Evolutionary conservation across 805 yeast genomes (phyloP), one percentile per base, ranked within the genome.

Genomic region (Saturnispora diversa): DNA sequence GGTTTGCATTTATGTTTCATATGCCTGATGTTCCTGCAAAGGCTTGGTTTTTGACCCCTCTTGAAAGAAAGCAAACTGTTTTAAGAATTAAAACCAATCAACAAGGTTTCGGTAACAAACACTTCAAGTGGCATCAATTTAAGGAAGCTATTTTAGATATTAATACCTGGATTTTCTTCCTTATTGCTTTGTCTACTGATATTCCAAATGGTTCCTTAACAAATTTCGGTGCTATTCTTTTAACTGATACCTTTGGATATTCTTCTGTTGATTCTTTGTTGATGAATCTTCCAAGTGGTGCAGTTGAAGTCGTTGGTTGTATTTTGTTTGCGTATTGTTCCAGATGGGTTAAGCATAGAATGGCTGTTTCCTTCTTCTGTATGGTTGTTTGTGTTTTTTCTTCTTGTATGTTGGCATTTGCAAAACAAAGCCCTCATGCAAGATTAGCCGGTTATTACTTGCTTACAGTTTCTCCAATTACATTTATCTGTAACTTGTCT

Each of bases 161-260:
- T 27, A 69, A 70, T 50, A 66, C 72, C 4, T 76, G 75, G 71
- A 47, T 70, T 19, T 62, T 66, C 53, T 68, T 74, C 35, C 60
- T 64, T 49, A 68, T 73, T 50, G 52, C 62, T 10, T 59, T 69
- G 39, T 67, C 68, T 17, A 51, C 70, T 24, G 56, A 68, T 39
- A 66, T 79, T 47, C 81, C 82, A 38, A 74, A 75, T 49, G 83
- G 82, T 50, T 82, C 78, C 29, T 51, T 73, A 21, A 66, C 75
- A 16, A 70, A 66, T 51, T 74, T 74, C 47, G 68, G 69, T 13
- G 70, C 65, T 44, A 57, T 64, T 9, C 47, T 66, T 11, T 35
- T 46, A 16, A 20, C 31, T 5, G 29, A 10, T 16, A 27, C 44
- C 15, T 49, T 54, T 27, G 44, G 45, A 8, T 48, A 48, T 27